Percentiles rank a stretch among this genome's conserved stretches.
These are phyloP conservation scores for Penicillium nucicola DNA, from an alignment of 495 filamentous ascomycete genomes.

Conservation along the genomic window DNA sequence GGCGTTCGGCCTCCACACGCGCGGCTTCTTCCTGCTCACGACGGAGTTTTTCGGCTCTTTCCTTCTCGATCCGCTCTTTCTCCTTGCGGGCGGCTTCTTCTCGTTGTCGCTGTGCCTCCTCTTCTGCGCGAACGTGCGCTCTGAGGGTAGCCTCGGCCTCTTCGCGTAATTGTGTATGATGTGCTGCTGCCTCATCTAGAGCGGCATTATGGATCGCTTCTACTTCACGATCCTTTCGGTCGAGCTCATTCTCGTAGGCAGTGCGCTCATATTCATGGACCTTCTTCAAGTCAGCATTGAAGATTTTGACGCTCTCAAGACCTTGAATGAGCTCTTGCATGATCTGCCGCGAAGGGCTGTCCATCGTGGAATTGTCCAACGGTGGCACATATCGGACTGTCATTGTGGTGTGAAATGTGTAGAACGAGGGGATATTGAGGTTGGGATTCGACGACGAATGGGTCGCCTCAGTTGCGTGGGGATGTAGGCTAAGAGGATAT, in stretches of 20 bases:
- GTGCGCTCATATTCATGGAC: slow-evolving; percentile 43
- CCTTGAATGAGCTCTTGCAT: slow-evolving; percentile 45
- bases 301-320: slow-evolving; percentile 35
- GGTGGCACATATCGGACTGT: slow-evolving; percentile 4
- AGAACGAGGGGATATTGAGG: neutral
- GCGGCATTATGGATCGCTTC: slow-evolving; percentile 54
- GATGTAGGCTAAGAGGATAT: too few species aligned
- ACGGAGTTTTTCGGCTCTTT: slow-evolving; percentile 34
- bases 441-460: too few species aligned
- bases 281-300: slow-evolving; percentile 39
- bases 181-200: slow-evolving; percentile 57
- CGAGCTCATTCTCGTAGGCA: slow-evolving; percentile 41
- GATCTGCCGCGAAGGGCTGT: slow-evolving; percentile 50
- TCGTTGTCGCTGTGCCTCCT: slow-evolving; percentile 27
- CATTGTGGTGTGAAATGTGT: neutral
- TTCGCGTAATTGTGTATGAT: slow-evolving; percentile 62
- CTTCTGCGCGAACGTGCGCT: slow-evolving; percentile 33
- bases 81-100: slow-evolving; percentile 37
- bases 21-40: slow-evolving; percentile 37
- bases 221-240: slow-evolving; percentile 39
- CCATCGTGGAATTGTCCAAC: slow-evolving; percentile 13
- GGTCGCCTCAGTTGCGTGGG: too few species aligned
- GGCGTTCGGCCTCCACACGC: slow-evolving; percentile 41
- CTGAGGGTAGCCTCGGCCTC: slow-evolving; percentile 49
- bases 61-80: slow-evolving; percentile 35